Evolutionary conservation across 2,329 filamentous ascomycete genomes (phyloP).

Genomic region (Coniella lustricola): DNA sequence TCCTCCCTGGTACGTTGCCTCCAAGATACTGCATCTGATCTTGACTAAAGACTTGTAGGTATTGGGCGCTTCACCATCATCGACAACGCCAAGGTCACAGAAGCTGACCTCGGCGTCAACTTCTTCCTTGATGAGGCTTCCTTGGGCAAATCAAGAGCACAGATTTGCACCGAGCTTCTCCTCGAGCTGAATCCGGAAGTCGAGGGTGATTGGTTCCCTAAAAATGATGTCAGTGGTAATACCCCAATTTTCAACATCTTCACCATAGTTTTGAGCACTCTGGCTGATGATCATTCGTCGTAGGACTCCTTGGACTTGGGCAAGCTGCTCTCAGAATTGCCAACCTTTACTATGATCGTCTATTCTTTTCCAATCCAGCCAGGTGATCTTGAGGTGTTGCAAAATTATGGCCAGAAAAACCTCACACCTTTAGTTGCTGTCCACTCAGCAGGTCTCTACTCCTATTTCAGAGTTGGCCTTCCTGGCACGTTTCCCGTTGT

Average conservation of each 20-base stretch:
- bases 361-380: constrained; percentile 44
- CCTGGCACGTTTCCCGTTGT: constrained; percentile 83
- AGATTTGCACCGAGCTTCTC: constrained; percentile 69
- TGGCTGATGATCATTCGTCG: constrained; percentile 13
- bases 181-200: constrained; percentile 92
- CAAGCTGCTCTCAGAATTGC: constrained; percentile 31
- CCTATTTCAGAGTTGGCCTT: constrained; percentile 74
- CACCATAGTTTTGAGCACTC: background rate
- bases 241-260: background rate
- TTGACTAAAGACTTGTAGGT: constrained; percentile 35
- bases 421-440: constrained; percentile 72
- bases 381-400: constrained; percentile 37
- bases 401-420: constrained; percentile 43
- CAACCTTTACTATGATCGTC: constrained; percentile 46
- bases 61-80: constrained; percentile 89
- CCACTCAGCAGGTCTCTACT: constrained; percentile 88
- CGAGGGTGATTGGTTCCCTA: constrained; percentile 61
- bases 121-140: constrained; percentile 85
- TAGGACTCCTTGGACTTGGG: constrained; percentile 16
- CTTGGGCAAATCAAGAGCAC: constrained; percentile 69
- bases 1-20: constrained; percentile 63
- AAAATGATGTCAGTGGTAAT: constrained; percentile 33
- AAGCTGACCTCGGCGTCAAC: constrained; percentile 86
- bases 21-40: background rate
- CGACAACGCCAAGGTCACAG: constrained; percentile 68